Percentiles rank a stretch among this genome's conserved stretches.
These are phyloP conservation scores for Teratosphaeria nubilosa DNA, from an alignment of 2,329 filamentous ascomycete species.

Conservation along the genomic window DNA sequence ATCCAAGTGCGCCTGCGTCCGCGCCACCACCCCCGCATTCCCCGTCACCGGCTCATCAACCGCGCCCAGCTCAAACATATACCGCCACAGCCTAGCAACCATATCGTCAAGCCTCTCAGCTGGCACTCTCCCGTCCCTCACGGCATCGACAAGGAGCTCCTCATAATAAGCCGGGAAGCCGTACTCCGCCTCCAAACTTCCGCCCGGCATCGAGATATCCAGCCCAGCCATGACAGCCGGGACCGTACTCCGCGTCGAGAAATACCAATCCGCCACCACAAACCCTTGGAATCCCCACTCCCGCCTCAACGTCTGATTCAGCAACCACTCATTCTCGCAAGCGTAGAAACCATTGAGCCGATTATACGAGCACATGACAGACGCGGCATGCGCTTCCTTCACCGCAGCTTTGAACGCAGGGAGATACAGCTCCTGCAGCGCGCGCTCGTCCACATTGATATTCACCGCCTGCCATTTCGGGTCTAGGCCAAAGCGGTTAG, in stretches of 20 bases:
- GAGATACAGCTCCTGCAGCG: conserved; percentile 61
- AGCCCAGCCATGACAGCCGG: conserved; percentile 61
- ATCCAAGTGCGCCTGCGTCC: neutral
- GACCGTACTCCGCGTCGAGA: conserved; percentile 60
- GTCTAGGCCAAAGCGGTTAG: conserved; percentile 36
- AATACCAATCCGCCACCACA: conserved; percentile 61
- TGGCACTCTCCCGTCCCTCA: neutral
- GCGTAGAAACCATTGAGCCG: conserved; percentile 63
- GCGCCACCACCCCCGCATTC: neutral
- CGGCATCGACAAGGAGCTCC: neutral
- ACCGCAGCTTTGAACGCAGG: conserved; percentile 65
- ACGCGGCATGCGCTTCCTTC: conserved; percentile 56
- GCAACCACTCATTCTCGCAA: conserved; percentile 53
- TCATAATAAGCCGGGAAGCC: neutral
- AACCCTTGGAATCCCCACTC: conserved; percentile 55
- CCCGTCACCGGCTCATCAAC: neutral
- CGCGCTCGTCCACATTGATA: conserved; percentile 53
- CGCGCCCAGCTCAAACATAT: neutral
- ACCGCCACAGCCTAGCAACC: neutral
- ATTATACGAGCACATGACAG: conserved; percentile 66
- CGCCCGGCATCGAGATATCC: conserved; percentile 76
- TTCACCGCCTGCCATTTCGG: conserved; percentile 44
- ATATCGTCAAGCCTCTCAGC: neutral
- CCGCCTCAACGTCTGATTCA: conserved; percentile 58
- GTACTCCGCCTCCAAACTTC: neutral